A percentile compares a stretch with the other conserved stretches of the same genome.
These are phyloP conservation scores for Termitomyces sp. DNA, from an alignment of 768 basidiomycete genomes.

Conservation along the genomic window DNA sequence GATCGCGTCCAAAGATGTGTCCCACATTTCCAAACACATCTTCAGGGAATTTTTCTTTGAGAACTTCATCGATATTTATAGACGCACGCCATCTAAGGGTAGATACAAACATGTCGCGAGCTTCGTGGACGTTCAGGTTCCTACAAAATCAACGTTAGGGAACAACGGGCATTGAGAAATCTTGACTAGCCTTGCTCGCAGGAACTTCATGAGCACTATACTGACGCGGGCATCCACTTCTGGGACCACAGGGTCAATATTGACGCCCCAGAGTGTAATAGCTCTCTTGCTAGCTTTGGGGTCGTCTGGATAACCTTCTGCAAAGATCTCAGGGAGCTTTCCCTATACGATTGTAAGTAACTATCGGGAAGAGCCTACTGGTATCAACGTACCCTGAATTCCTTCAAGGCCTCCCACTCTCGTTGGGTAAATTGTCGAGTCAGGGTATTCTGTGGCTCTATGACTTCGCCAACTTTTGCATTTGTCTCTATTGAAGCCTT, in stretches of 20 bases:
- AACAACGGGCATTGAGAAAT: not conserved
- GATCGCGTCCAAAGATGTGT: conserved; percentile 64
- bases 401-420: conserved; percentile 69
- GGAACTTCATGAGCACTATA: conserved; percentile 77
- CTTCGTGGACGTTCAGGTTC: conserved; percentile 46
- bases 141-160: conserved; percentile 20
- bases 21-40: conserved; percentile 63
- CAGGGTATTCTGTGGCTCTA: conserved; percentile 66
- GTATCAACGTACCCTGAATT: conserved; percentile 51
- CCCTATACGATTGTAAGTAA: conserved; percentile 17
- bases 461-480: conserved; percentile 15
- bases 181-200: conserved; percentile 58
- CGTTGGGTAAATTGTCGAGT: conserved; percentile 62
- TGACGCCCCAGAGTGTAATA: conserved; percentile 67
- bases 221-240: conserved; percentile 55
- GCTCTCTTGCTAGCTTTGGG: conserved; percentile 42
- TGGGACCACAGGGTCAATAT: conserved; percentile 51
- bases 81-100: conserved; percentile 69
- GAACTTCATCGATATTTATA: conserved; percentile 53
- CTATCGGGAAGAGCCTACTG: not conserved
- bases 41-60: conserved; percentile 56
- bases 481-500: not conserved
- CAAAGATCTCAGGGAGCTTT: conserved; percentile 47
- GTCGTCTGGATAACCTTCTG: conserved; percentile 56
- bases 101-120: conserved; percentile 58